Evolutionary conservation across 2,329 filamentous ascomycete species (phyloP).

Genomic region (Hypoxylon sp.): DNA sequence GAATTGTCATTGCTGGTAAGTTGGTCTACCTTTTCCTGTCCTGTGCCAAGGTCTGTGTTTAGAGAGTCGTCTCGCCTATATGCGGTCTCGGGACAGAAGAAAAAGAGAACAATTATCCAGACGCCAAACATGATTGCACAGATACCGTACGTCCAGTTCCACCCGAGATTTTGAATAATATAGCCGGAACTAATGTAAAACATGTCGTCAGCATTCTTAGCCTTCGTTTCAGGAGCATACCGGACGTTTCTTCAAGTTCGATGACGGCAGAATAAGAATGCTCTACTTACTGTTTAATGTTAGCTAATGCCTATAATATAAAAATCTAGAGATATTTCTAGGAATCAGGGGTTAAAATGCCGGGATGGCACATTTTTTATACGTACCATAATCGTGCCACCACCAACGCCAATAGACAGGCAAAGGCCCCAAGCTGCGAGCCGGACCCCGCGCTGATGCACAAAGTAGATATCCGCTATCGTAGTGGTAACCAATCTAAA

Average conservation of each 20-base stretch:
- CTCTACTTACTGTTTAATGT: not conserved
- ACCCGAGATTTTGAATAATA: conserved; percentile 51
- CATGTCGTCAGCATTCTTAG: not conserved
- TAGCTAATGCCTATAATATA: not conserved
- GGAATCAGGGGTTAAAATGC: not conserved
- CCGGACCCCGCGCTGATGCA: conserved; percentile 54
- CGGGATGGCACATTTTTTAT: not conserved
- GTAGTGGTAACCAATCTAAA: conserved; percentile 52
- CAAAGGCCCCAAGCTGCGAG: conserved; percentile 51
- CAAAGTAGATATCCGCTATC: conserved; percentile 54
- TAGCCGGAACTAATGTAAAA: conserved; percentile 40
- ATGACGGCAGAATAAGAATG: not conserved
- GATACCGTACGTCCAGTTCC: conserved; percentile 58
- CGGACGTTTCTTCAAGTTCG: not conserved
- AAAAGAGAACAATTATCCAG: conserved; percentile 56
- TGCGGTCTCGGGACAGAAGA: conserved; percentile 61
- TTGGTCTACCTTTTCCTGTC: conserved; percentile 18
- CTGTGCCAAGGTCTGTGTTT: conserved; percentile 43
- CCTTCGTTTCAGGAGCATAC: not conserved
- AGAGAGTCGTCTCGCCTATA: conserved; percentile 54
- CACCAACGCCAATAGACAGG: conserved; percentile 48
- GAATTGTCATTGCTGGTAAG: conserved; percentile 1
- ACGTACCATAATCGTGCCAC: conserved; percentile 46
- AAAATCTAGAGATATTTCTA: not conserved
- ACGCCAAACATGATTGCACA: conserved; percentile 57